Evolutionary conservation across 192 early-diverging fungal species (phyloP).

Genomic region (Dimargaris cristalligena): DNA sequence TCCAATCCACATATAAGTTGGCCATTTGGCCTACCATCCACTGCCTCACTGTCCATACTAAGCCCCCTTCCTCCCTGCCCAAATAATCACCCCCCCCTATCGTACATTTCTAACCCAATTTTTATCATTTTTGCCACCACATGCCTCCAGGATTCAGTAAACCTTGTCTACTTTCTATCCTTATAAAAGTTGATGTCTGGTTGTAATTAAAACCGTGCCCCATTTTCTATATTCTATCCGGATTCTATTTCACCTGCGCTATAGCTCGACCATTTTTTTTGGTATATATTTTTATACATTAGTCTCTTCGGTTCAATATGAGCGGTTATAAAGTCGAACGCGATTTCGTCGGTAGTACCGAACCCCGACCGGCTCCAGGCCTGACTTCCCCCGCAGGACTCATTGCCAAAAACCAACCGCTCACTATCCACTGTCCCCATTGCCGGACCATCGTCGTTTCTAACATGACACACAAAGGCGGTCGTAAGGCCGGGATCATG

Average conservation of each 20-base stretch:
- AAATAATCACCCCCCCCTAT: too few relatives aligned
- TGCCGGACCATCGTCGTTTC: neutral
- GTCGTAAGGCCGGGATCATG: neutral
- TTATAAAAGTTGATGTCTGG: too few relatives aligned
- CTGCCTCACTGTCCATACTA: too few relatives aligned
- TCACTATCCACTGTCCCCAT: neutral
- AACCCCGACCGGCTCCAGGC: neutral
- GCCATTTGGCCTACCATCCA: too few relatives aligned
- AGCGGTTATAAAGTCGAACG: neutral
- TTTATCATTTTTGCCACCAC: too few relatives aligned
- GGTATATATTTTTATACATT: neutral
- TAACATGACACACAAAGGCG: neutral
- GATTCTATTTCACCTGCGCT: neutral
- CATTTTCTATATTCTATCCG: neutral
- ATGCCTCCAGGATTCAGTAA: too few relatives aligned
- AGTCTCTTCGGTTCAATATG: neutral
- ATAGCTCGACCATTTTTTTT: too few relatives aligned
- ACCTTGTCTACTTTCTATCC: too few relatives aligned
- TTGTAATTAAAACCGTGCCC: too few relatives aligned
- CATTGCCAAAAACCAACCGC: neutral
- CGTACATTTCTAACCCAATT: too few relatives aligned
- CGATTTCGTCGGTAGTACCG: neutral
- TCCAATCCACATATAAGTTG: too few relatives aligned
- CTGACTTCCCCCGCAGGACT: neutral
- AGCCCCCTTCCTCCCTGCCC: too few relatives aligned